Conservation (phyloP, 1,284 basidiomycete genomes). For the Pyrrhoderma noxium region DNA sequence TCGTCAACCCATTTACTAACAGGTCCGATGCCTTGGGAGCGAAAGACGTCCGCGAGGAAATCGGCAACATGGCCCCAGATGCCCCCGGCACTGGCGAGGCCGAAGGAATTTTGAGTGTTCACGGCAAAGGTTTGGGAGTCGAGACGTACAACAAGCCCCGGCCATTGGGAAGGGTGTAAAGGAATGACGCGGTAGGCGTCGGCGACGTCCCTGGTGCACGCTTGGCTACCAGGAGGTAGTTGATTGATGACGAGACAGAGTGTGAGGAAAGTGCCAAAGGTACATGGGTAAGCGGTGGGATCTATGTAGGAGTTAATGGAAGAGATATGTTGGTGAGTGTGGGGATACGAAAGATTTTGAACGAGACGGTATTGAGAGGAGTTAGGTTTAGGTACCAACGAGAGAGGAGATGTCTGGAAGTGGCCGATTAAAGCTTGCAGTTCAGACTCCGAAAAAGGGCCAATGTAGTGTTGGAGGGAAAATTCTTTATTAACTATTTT, state of each 20-base stretch:
- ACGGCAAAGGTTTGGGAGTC: no score
- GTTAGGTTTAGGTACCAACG: constrained; percentile 29
- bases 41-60: no score
- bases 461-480: background rate
- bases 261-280: constrained; percentile 33
- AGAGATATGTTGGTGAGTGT: constrained; percentile 2
- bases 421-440: background rate
- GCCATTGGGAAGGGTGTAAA: no score
- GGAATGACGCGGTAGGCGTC: no score
- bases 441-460: background rate
- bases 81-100: no score
- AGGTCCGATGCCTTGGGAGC: no score
- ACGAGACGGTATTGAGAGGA: constrained; percentile 28
- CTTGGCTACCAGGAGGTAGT: constrained; percentile 31
- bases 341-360: constrained; percentile 35
- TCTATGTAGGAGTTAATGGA: constrained; percentile 35
- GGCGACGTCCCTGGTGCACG: constrained; percentile 26
- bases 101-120: no score
- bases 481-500: background rate
- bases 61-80: no score
- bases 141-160: no score
- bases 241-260: constrained; percentile 23
- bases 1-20: no score
- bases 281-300: constrained; percentile 29
- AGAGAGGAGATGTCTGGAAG: constrained; percentile 2